Evolutionary conservation across 2,329 filamentous ascomycete genomes (phyloP), one percentile per base, ranked within the genome.

Genomic region (Ophiognomonia clavigignenti-juglandacearum): DNA sequence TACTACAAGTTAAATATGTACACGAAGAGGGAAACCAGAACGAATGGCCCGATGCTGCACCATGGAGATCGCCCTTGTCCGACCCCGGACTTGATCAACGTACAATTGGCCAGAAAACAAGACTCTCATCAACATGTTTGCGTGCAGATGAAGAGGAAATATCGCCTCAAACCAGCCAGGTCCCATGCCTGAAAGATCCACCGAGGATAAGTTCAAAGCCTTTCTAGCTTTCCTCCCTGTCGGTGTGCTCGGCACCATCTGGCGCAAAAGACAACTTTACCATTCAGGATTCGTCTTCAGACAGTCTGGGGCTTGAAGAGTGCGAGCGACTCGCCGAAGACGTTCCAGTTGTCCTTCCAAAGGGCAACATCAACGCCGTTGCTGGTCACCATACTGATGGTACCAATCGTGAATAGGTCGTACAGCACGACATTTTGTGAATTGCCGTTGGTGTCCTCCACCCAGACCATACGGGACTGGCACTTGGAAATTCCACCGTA

Each of bases 371-470:
- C 64, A n/a, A 46, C 34, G 14, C 61, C 62, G 16, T 61, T 47
- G 32, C 57, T 50, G 34, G 63, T 66, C 14, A 68, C 54, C 67
- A 71, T 70, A 37, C 56, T 59, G 34, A 59, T 61, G 18, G 60
- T 59, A 11, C 69, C 69, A 10, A 72, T 59, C 1, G 69, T 71
- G 55, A 70, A 66, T 23, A 72, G 58, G 46, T 69, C 68, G 51
- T 69, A 69, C 39, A 67, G 46, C 40, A 60, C 59, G 6, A 70
- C 53, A n/a, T 54, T 54, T 14, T 49, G 47, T 7, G 35, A 32
- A 20, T 34, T 23, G 20, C 37, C 39, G 13, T 27, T 8, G 24
- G n/a, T 32, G 14, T 44, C 45, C 18, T 51, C 53, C 7, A 59
- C 45, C 47, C 44, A 58, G 16, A 70, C 55, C 39, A 74, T 70